phyloP scores from a whole-genome alignment of 108 stramenopile species.

The Conticribra guillardii region DNA sequence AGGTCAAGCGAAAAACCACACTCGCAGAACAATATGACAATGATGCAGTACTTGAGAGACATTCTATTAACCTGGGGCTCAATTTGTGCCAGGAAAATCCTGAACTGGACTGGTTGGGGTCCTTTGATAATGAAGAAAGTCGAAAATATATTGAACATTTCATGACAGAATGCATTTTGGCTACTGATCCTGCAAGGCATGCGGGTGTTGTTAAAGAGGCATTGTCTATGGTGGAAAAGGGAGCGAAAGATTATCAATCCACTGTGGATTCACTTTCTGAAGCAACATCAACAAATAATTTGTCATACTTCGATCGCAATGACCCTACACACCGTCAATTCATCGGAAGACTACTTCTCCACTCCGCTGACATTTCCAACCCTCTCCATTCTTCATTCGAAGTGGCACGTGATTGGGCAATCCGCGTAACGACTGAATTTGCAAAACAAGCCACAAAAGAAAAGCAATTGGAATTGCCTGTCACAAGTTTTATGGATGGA shows the following conservation, averaged over 20 bases:
- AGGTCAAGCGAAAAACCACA: slow-evolving; percentile 24
- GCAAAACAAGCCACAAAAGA: slow-evolving; percentile 45
- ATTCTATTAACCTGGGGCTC: slow-evolving; percentile 35
- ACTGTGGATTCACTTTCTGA: too few relatives aligned
- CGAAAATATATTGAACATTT: slow-evolving; percentile 25
- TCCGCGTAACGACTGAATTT: slow-evolving; percentile 53
- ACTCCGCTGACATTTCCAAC: slow-evolving; percentile 55
- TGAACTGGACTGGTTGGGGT: slow-evolving; percentile 39
- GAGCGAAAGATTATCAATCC: too few relatives aligned
- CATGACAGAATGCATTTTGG: slow-evolving; percentile 37
- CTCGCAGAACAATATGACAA: slow-evolving; percentile 27
- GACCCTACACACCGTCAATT: slow-evolving; percentile 26
- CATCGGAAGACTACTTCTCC: slow-evolving; percentile 39
- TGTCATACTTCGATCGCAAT: slow-evolving; percentile 17
- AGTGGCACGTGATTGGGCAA: slow-evolving; percentile 58
- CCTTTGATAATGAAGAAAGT: slow-evolving; percentile 18
- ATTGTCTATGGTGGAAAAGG: slow-evolving; percentile 32
- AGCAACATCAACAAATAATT: not conserved
- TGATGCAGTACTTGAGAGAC: slow-evolving; percentile 41
- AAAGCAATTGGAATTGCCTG: slow-evolving; percentile 41
- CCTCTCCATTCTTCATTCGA: slow-evolving; percentile 46
- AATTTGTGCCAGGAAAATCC: slow-evolving; percentile 29
- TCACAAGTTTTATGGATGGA: slow-evolving; percentile 55
- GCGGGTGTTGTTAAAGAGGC: slow-evolving; percentile 40
- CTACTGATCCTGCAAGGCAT: slow-evolving; percentile 53